These are phyloP conservation scores for Coniochaeta sp. DNA, from an alignment of 2,329 filamentous ascomycete species.

Conservation along the genomic window DNA sequence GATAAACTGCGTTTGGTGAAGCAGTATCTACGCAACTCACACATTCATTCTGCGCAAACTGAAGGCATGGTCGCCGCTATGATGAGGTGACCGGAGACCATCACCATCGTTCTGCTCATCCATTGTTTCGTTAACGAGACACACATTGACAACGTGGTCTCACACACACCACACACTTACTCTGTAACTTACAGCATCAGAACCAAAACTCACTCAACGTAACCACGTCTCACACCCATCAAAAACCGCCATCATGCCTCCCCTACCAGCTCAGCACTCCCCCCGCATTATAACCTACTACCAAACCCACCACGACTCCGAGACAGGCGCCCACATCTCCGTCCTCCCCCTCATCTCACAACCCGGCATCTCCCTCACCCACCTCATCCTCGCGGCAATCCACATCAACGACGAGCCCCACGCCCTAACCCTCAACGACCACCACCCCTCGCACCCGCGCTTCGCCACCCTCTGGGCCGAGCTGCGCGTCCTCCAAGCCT, in stretches of 20 bases:
- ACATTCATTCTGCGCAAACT: too few species aligned
- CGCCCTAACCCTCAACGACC: conserved; percentile 68
- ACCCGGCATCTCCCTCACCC: conserved; percentile 44
- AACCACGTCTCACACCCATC: not conserved
- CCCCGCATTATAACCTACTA: conserved; percentile 28
- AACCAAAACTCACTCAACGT: not conserved
- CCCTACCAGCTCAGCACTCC: conserved; percentile 17
- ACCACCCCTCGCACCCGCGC: conserved; percentile 54
- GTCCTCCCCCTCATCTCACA: conserved; percentile 32
- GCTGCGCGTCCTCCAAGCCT: conserved; percentile 58
- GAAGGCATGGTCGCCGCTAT: too few species aligned
- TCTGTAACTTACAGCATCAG: not conserved
- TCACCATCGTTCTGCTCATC: too few species aligned
- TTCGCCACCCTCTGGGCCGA: conserved; percentile 66
- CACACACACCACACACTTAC: not conserved
- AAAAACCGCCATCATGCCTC: conserved; percentile 16
- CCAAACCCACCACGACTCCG: conserved; percentile 33
- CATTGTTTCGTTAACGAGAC: too few species aligned
- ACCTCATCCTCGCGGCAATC: conserved; percentile 72
- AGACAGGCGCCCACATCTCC: conserved; percentile 28
- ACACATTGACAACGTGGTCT: too few species aligned
- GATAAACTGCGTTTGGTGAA: too few species aligned
- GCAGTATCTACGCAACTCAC: too few species aligned
- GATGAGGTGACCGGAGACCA: too few species aligned
- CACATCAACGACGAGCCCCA: conserved; percentile 64